phyloP scores from a whole-genome alignment of 345 rosid genomes.

The Moricandia moricandioides region DNA sequence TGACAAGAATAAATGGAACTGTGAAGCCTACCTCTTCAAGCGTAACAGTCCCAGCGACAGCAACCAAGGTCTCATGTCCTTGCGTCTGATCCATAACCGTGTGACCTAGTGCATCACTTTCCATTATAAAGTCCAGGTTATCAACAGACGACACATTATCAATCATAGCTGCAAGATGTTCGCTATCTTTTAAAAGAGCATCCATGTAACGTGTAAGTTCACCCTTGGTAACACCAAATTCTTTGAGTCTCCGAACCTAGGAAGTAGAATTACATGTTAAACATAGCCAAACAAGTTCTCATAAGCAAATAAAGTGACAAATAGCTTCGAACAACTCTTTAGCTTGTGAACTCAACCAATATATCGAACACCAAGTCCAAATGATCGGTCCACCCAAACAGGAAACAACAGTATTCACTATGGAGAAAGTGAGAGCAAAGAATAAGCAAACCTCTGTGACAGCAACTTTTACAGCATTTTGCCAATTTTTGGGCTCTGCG shows the following conservation, averaged over 20 bases:
- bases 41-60: slow-evolving; percentile 81
- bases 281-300: slow-evolving; percentile 11
- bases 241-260: slow-evolving; percentile 96
- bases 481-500: slow-evolving; percentile 99
- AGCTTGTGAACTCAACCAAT: slow-evolving; percentile 19
- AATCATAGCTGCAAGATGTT: slow-evolving; percentile 96
- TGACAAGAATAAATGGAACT: background rate
- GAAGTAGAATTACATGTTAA: slow-evolving; percentile 27
- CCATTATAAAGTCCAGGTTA: slow-evolving; percentile 97
- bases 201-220: slow-evolving; percentile 97
- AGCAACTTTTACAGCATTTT: slow-evolving; percentile 87
- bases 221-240: slow-evolving; percentile 97
- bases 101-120: slow-evolving; percentile 96
- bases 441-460: slow-evolving; percentile 79
- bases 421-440: slow-evolving; percentile 6
- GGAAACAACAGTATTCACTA: background rate
- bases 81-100: slow-evolving; percentile 97
- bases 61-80: slow-evolving; percentile 89
- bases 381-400: slow-evolving; percentile 10
- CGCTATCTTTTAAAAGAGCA: slow-evolving; percentile 95
- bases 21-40: slow-evolving; percentile 76
- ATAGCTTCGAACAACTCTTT: background rate
- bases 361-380: slow-evolving; percentile 4
- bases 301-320: background rate
- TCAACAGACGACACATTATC: slow-evolving; percentile 98